A percentile compares a stretch with the other conserved stretches of the same genome.
phyloP scores from a whole-genome alignment of 2,329 filamentous ascomycete species.

The Rasamsonia emersonii region DNA sequence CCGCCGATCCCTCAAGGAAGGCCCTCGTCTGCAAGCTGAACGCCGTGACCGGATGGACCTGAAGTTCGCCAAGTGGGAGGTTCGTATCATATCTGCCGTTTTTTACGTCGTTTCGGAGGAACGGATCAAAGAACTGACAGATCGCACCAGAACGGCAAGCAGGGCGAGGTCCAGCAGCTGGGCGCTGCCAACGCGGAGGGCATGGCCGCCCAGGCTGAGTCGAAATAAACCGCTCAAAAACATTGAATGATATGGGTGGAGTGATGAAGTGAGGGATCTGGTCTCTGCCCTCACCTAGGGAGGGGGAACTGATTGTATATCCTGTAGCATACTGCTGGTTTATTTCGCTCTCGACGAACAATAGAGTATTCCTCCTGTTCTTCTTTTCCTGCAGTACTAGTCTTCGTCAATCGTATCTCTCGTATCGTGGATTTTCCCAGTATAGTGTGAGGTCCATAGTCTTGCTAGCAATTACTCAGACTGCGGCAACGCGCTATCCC shows the following conservation, averaged over 20 bases:
- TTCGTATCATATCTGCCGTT: conserved; percentile 44
- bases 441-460: no score
- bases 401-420: background rate
- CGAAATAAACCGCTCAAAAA: conserved; percentile 27
- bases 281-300: no score
- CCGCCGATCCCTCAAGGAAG: conserved; percentile 94
- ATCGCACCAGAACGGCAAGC: conserved; percentile 76
- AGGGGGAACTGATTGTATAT: no score
- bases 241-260: background rate
- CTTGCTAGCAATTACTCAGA: no score
- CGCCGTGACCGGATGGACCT: conserved; percentile 83
- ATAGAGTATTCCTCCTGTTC: conserved; percentile 7
- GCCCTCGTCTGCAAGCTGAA: conserved; percentile 78
- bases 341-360: no score
- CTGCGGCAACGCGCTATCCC: no score
- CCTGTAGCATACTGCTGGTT: conserved; percentile 1
- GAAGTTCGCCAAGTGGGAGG: conserved; percentile 90
- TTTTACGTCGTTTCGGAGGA: conserved; percentile 1
- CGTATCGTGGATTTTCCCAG: no score
- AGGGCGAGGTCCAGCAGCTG: conserved; percentile 73
- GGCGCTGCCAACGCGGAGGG: conserved; percentile 46
- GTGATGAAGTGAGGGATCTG: background rate
- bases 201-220: conserved; percentile 34
- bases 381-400: conserved; percentile 3
- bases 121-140: conserved; percentile 21